Base-by-base conservation (phyloP, 1,284 basidiomycete species). In the Fistulinella staudtii region DNA sequence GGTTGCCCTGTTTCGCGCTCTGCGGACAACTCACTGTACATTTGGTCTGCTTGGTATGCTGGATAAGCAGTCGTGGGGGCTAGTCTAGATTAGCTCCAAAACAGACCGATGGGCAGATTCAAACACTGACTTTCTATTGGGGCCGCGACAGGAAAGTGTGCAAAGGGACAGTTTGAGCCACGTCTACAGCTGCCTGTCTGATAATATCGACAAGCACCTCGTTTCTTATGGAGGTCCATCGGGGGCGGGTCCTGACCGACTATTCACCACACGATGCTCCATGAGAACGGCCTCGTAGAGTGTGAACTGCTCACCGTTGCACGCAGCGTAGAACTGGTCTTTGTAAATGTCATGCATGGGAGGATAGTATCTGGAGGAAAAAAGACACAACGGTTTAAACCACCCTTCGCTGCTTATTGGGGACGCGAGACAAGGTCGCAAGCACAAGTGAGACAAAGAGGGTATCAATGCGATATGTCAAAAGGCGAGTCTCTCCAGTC, bases 151-250 rank as follows among this genome's bases (percentile, higher is more conserved):
- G 48, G 28, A n/a, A 36, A 7, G 30, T 63, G 60, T 20, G 39
- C 21, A 48, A 65, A 63, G 1, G 53, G 59, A 45, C 64, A 66
- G 8, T 36, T 35, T 17, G 50, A 40, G 22, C 60, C 64, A 21
- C 61, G 64, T 28, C 63, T 57, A 29, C 63, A 66, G 5, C 39
- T 47, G 17, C 61, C 54, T 3, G 50, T 37, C 34, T 50, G 51
- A 23, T 52, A 53, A 43, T 58, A 66, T 45, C 61, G 48, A 41
- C 62, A 63, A 24, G 45, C 15, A 3, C 36, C 20, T 4, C 30
- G 48, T 45, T 50, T 49, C 41, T 56, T 49, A 27, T 35, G 36
- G 18, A n/a, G n/a, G n/a, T n/a, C n/a, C n/a, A 25, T 35, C 31
- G 30, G 20, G 14, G 38, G 39, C 13, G 34, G 18, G 34, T 47